Percentiles rank a stretch among this genome's conserved stretches.
Evolutionary conservation across 2,329 filamentous ascomycete species (phyloP).

Genomic region (Alternaria angustiovoidea): DNA sequence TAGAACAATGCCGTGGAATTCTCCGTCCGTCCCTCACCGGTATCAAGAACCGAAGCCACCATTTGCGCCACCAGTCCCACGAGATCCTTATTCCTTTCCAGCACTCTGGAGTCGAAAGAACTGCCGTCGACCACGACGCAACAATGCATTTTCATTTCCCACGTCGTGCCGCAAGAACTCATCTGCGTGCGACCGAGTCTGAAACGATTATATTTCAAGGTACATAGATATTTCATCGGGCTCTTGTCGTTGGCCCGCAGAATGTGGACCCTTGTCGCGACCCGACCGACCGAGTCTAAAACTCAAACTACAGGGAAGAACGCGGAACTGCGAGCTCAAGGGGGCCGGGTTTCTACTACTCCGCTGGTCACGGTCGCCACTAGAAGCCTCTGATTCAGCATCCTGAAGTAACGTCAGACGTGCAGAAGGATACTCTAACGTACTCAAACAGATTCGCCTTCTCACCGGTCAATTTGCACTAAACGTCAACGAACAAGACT

Average conservation of each 20-base stretch:
- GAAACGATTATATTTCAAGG: not conserved
- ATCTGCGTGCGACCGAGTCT: not conserved
- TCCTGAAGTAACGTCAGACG: not conserved
- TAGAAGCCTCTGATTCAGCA: not conserved
- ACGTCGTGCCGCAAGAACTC: not conserved
- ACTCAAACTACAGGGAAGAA: constrained; percentile 3
- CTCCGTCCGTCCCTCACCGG: not conserved
- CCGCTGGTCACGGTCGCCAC: not conserved
- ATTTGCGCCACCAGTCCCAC: not conserved
- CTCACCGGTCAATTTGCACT: not conserved
- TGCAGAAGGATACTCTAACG: not conserved
- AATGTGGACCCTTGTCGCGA: not conserved
- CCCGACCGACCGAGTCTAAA: constrained; percentile 7
- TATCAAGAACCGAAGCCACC: constrained; percentile 3
- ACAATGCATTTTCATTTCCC: not conserved
- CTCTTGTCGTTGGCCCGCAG: not conserved
- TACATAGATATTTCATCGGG: not conserved
- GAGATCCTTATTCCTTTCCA: not conserved
- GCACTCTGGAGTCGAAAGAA: not conserved
- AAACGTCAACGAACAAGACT: not conserved
- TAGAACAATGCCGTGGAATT: constrained; percentile 2
- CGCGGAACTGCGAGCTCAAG: not conserved
- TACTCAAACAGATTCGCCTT: not conserved
- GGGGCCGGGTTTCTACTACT: not conserved
- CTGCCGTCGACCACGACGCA: not conserved